Conservation (phyloP, 225 moss, liverwort and hornwort species). For the Pleurozium schreberi region DNA sequence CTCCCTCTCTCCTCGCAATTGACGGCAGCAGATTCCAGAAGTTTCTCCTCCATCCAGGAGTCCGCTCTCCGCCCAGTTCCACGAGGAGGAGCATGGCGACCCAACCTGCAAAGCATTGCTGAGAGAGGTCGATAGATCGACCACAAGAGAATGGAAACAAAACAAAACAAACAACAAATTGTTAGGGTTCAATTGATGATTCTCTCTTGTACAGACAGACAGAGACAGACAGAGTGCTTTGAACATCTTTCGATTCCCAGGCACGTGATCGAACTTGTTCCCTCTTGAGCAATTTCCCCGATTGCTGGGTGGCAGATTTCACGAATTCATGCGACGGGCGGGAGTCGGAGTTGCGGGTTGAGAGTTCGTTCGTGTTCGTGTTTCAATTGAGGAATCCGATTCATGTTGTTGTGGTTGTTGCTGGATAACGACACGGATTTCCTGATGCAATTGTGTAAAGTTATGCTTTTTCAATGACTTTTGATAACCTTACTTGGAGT, state of each 20-base stretch:
- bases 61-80: background rate
- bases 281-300: background rate
- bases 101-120: slow-evolving; percentile 33
- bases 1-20: background rate
- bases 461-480: background rate
- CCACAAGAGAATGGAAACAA: too few species aligned
- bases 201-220: background rate
- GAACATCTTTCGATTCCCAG: background rate
- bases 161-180: background rate
- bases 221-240: background rate
- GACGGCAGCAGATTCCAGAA: background rate
- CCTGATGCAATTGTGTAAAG: background rate
- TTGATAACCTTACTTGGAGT: background rate
- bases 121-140: slow-evolving; percentile 21
- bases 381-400: background rate
- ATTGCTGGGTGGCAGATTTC: background rate
- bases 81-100: slow-evolving; percentile 31
- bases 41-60: background rate
- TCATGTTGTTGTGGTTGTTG: background rate
- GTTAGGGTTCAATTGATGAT: background rate
- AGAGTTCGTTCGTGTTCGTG: background rate
- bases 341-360: too few species aligned
- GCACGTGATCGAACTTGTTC: background rate
- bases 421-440: background rate
- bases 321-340: background rate